Conservation (phyloP, 345 rosid genomes). For the Euphorbia tirucalli region DNA sequence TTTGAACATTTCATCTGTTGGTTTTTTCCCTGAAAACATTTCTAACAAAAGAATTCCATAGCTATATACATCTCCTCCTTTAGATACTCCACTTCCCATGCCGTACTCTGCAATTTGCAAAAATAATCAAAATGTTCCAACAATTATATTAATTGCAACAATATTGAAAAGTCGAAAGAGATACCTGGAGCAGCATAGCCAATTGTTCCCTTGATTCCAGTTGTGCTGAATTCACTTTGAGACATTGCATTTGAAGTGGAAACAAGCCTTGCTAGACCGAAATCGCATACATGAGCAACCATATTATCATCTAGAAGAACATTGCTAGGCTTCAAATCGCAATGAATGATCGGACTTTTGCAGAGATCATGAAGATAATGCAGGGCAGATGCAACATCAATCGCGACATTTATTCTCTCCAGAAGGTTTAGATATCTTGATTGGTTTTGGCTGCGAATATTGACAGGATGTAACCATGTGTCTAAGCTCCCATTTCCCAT, state of each 20-base stretch:
- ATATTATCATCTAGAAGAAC: constrained; percentile 18
- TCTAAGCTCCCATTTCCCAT: constrained; percentile 21
- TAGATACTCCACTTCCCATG: constrained; percentile 7
- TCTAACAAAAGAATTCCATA: constrained; percentile 19
- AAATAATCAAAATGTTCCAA: background rate
- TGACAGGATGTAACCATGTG: constrained; percentile 16
- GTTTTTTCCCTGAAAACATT: constrained; percentile 15
- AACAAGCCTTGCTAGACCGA: constrained; percentile 13
- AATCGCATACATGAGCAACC: constrained; percentile 15
- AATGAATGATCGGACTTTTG: constrained; percentile 13
- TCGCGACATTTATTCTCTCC: constrained; percentile 12
- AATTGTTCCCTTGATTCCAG: constrained; percentile 18
- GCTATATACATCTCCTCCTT: constrained; percentile 16
- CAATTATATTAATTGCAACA: background rate
- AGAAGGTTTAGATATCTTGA: constrained; percentile 1
- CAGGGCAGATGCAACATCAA: constrained; percentile 18
- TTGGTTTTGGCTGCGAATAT: background rate
- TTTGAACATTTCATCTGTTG: constrained; percentile 10
- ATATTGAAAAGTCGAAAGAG: background rate
- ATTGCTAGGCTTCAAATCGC: constrained; percentile 24
- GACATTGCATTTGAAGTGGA: background rate
- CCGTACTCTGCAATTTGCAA: constrained; percentile 13
- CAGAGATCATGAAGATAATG: constrained; percentile 22
- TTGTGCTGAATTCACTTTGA: constrained; percentile 4
- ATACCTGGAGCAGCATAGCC: constrained; percentile 26